phyloP scores from a whole-genome alignment of 495 filamentous ascomycete species.

The Immersiella caudata region DNA sequence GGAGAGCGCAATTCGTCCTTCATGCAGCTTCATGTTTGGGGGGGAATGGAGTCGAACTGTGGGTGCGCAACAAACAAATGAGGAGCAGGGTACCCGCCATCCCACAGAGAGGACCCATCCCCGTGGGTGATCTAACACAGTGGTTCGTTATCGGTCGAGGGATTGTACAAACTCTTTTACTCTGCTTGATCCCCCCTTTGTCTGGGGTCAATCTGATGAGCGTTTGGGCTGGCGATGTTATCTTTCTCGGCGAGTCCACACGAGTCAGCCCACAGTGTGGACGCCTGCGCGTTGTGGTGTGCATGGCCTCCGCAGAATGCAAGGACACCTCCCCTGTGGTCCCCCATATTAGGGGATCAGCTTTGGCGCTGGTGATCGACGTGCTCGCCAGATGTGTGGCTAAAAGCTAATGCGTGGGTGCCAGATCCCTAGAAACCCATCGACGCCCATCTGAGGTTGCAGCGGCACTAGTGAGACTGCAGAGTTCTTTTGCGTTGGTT shows the following conservation, averaged over 20 bases:
- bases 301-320: not conserved
- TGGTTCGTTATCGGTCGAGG: not conserved
- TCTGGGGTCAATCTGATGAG: not conserved
- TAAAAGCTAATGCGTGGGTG: slow-evolving; percentile 19
- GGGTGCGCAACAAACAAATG: not conserved
- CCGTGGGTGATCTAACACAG: not conserved
- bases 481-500: slow-evolving; percentile 4
- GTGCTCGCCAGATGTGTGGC: slow-evolving; percentile 18
- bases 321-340: not conserved
- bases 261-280: not conserved
- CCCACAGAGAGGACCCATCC: not conserved
- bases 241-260: not conserved
- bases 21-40: slow-evolving; percentile 1
- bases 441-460: slow-evolving; percentile 11
- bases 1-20: slow-evolving; percentile 7
- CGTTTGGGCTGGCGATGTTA: not conserved
- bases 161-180: not conserved
- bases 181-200: not conserved
- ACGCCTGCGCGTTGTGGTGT: not conserved
- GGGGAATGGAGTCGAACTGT: not conserved
- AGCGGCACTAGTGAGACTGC: slow-evolving; percentile 14
- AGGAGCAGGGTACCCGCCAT: no score
- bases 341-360: not conserved
- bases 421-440: slow-evolving; percentile 10
- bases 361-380: slow-evolving; percentile 16